These are phyloP conservation scores for Phalaenopsis hybrid DNA, from an alignment of 116 monocot genomes.

Conservation along the genomic window DNA sequence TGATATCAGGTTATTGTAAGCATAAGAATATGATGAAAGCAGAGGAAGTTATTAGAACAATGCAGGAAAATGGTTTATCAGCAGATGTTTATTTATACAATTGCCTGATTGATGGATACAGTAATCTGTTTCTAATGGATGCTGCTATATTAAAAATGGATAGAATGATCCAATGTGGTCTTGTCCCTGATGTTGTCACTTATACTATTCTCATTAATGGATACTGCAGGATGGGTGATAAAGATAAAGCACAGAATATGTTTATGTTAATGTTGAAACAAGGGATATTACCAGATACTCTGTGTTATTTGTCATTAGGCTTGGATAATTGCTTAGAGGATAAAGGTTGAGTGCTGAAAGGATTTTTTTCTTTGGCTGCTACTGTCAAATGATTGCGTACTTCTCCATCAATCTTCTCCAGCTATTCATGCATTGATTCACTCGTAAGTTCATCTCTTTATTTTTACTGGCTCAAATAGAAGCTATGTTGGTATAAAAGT, in stretches of 20 bases:
- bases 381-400: neutral
- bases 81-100: constrained; percentile 43
- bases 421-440: neutral
- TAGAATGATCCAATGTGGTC: constrained; percentile 27
- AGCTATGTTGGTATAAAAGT: too few species aligned
- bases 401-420: neutral
- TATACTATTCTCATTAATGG: constrained; percentile 46
- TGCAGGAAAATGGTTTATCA: constrained; percentile 23
- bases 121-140: constrained; percentile 30
- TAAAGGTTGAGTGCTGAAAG: constrained; percentile 11
- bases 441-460: neutral
- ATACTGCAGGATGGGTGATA: constrained; percentile 29
- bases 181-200: constrained; percentile 35
- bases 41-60: constrained; percentile 18
- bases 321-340: neutral
- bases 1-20: constrained; percentile 37
- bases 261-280: constrained; percentile 29
- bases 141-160: constrained; percentile 18
- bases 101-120: constrained; percentile 31
- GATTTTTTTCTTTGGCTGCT: neutral
- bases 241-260: constrained; percentile 23
- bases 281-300: constrained; percentile 35
- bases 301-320: constrained; percentile 9
- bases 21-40: constrained; percentile 27
- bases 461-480: neutral